Conservation (phyloP, 1,284 basidiomycete genomes). For the Ceratobasidium sp. region DNA sequence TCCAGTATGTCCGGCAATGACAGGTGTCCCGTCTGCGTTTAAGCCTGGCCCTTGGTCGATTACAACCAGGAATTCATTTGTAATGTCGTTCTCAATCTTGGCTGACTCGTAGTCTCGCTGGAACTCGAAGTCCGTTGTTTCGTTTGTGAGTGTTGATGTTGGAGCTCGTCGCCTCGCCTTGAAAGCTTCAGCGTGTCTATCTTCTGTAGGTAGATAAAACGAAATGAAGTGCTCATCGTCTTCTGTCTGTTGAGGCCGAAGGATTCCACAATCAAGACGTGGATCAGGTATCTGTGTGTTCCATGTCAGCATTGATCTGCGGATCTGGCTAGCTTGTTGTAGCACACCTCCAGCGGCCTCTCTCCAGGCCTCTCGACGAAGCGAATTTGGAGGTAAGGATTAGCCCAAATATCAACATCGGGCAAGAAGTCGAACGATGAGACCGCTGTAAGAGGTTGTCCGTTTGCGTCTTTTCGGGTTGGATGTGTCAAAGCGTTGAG, state of each 20-base stretch:
- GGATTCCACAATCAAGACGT: slow-evolving; percentile 81
- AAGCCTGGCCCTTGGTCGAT: slow-evolving; percentile 66
- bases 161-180: slow-evolving; percentile 49
- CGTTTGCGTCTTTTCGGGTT: slow-evolving; percentile 50
- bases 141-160: slow-evolving; percentile 47
- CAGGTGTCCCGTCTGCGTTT: slow-evolving; percentile 45
- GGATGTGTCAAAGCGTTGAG: slow-evolving; percentile 74
- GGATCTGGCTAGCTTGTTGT: slow-evolving; percentile 12
- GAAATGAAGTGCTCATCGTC: slow-evolving; percentile 87
- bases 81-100: slow-evolving; percentile 81
- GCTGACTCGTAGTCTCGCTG: slow-evolving; percentile 83
- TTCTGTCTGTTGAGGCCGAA: slow-evolving; percentile 80
- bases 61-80: slow-evolving; percentile 83
- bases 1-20: slow-evolving; percentile 11
- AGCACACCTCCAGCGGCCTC: slow-evolving; percentile 64
- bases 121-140: slow-evolving; percentile 75
- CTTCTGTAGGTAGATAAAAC: slow-evolving; percentile 86
- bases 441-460: slow-evolving; percentile 68
- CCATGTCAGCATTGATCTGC: neutral
- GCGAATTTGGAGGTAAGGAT: slow-evolving; percentile 86
- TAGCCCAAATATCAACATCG: slow-evolving; percentile 87
- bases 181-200: slow-evolving; percentile 68
- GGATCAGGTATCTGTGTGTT: slow-evolving; percentile 68
- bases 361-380: slow-evolving; percentile 90
- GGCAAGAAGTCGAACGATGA: slow-evolving; percentile 88